Percentiles rank a stretch among this genome's conserved stretches.
Evolutionary conservation across 345 rosid genomes (phyloP).

Genomic region (Salix udensis): DNA sequence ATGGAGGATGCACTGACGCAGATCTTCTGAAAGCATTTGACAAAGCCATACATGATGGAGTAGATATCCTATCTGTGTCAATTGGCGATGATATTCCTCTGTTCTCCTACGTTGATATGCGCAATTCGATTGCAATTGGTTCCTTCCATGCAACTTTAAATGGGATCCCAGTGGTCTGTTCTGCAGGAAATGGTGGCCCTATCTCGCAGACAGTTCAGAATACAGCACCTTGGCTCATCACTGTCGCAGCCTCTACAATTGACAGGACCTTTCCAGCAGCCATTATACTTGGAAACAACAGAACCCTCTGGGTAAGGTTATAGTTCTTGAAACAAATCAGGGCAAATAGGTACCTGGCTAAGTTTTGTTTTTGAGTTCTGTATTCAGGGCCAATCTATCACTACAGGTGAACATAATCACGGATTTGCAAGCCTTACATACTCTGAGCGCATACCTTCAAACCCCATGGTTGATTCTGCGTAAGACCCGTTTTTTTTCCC

Average conservation of each 20-base stretch:
- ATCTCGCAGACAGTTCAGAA: slow-evolving; percentile 21
- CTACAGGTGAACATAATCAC: slow-evolving; percentile 7
- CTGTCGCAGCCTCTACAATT: slow-evolving; percentile 32
- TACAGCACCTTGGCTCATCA: slow-evolving; percentile 37
- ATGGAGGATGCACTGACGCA: slow-evolving; percentile 39
- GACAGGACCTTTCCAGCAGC: slow-evolving; percentile 26
- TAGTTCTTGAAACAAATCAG: neutral
- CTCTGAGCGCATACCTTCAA: slow-evolving; percentile 35
- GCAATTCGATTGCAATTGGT: slow-evolving; percentile 28
- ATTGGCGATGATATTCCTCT: slow-evolving; percentile 37
- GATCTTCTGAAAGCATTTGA: slow-evolving; percentile 61
- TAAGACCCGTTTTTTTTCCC: slow-evolving; percentile 12
- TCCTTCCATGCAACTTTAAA: slow-evolving; percentile 32
- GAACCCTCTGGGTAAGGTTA: slow-evolving; percentile 32
- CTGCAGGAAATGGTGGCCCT: slow-evolving; percentile 38
- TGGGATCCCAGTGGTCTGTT: slow-evolving; percentile 35
- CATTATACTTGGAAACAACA: slow-evolving; percentile 11
- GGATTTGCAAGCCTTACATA: slow-evolving; percentile 31
- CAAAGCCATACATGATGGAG: slow-evolving; percentile 56
- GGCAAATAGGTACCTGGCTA: neutral
- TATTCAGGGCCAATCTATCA: slow-evolving; percentile 32
- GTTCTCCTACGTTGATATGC: slow-evolving; percentile 25
- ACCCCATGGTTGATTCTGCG: slow-evolving; percentile 17
- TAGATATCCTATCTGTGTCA: slow-evolving; percentile 53
- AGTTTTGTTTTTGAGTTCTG: neutral